A percentile compares a stretch with the other conserved stretches of the same genome.
Evolutionary conservation across 768 basidiomycete genomes (phyloP).

Genomic region (Piloderma croceum): DNA sequence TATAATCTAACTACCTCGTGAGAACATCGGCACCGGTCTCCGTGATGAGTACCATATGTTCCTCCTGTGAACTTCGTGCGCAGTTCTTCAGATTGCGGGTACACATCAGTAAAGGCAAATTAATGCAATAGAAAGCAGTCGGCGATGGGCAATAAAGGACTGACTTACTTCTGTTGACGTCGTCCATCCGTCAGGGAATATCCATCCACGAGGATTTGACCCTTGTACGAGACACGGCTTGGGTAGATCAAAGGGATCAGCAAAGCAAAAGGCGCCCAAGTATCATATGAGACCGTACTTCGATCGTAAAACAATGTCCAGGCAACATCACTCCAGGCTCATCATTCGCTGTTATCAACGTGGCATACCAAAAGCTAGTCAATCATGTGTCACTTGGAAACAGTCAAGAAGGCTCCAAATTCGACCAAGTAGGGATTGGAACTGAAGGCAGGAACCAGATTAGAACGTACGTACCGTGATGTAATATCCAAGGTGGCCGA

Average conservation of each 20-base stretch:
- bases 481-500: conserved; percentile 75
- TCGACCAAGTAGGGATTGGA: not conserved
- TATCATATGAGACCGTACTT: conserved; percentile 59
- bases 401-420: too few species aligned
- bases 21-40: conserved; percentile 73
- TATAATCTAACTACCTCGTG: conserved; percentile 50
- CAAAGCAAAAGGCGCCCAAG: not conserved
- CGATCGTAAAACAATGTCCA: conserved; percentile 91
- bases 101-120: not conserved
- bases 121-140: not conserved
- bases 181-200: conserved; percentile 92
- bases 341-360: conserved; percentile 85
- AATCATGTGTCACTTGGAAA: too few species aligned
- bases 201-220: conserved; percentile 56
- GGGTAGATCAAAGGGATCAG: not conserved
- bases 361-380: too few species aligned
- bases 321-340: conserved; percentile 78
- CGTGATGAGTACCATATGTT: conserved; percentile 86
- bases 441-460: not conserved
- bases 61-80: conserved; percentile 77
- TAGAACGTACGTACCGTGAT: conserved; percentile 47
- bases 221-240: conserved; percentile 81
- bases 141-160: not conserved
- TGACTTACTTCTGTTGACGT: conserved; percentile 72
- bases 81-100: conserved; percentile 48